Conservation (phyloP, 441 rosid species). For the Adansonia madagascariensis region DNA sequence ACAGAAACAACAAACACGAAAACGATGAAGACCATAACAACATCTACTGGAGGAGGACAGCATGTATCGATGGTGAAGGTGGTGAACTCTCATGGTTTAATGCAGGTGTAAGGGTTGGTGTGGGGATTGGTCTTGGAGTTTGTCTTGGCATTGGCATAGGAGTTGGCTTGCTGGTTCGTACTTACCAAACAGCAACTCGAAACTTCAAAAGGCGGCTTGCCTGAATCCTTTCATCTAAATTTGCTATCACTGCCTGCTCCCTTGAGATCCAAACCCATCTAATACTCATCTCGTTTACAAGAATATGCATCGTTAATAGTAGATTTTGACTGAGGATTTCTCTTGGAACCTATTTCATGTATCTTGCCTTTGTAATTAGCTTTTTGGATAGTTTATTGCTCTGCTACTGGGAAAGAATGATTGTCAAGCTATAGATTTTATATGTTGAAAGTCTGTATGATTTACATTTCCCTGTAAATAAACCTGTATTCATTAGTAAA, state of each 20-base stretch:
- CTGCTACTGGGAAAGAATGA: constrained; percentile 19
- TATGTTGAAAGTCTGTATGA: constrained; percentile 22
- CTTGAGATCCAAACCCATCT: constrained; percentile 29
- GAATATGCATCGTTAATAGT: constrained; percentile 21
- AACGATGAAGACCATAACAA: constrained; percentile 53
- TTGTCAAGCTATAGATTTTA: constrained; percentile 22
- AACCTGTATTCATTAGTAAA: neutral
- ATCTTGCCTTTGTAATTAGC: constrained; percentile 10
- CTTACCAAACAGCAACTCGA: constrained; percentile 68
- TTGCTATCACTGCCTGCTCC: constrained; percentile 4
- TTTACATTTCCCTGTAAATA: constrained; percentile 7
- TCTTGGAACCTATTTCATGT: neutral
- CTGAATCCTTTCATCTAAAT: constrained; percentile 30
- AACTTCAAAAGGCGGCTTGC: constrained; percentile 63
- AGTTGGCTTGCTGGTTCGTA: constrained; percentile 75
- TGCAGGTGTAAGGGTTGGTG: constrained; percentile 90
- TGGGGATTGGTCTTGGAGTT: constrained; percentile 86
- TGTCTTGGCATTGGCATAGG: constrained; percentile 81
- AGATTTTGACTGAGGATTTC: constrained; percentile 52
- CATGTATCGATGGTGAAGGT: constrained; percentile 60
- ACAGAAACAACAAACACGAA: constrained; percentile 54
- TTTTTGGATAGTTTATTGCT: constrained; percentile 5
- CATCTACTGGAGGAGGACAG: constrained; percentile 69
- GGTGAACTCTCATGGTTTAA: constrained; percentile 92
- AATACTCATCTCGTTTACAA: constrained; percentile 27